These are phyloP conservation scores for Daldinia sp. DNA, from an alignment of 2,329 filamentous ascomycete genomes.

Conservation along the genomic window DNA sequence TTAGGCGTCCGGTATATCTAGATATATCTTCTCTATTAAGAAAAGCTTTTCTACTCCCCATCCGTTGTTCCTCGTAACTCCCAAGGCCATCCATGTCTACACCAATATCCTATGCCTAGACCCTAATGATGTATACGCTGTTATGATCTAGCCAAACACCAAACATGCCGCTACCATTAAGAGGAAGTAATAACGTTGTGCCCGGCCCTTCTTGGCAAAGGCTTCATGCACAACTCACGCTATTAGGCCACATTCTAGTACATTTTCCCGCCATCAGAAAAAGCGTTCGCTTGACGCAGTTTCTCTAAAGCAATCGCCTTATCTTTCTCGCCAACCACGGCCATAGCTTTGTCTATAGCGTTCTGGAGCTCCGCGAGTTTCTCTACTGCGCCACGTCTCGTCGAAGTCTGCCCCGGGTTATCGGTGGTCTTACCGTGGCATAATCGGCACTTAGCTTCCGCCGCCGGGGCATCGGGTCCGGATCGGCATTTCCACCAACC, in stretches of 20 bases:
- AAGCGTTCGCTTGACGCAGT: neutral
- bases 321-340: slow-evolving; percentile 23
- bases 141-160: neutral
- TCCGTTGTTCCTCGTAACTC: neutral
- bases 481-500: slow-evolving; percentile 48
- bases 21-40: too few relatives aligned
- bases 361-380: slow-evolving; percentile 3
- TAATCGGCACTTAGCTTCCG: slow-evolving; percentile 22
- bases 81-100: neutral
- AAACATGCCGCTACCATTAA: neutral
- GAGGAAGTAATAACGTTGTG: neutral
- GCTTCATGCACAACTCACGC: neutral
- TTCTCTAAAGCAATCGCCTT: slow-evolving; percentile 27
- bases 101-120: neutral
- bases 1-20: too few relatives aligned
- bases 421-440: slow-evolving; percentile 18
- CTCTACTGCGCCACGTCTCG: slow-evolving; percentile 1
- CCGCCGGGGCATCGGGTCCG: slow-evolving; percentile 25
- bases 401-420: neutral
- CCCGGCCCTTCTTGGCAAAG: neutral
- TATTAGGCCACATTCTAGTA: neutral
- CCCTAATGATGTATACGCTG: neutral
- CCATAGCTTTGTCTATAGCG: neutral
- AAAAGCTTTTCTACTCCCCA: too few relatives aligned
- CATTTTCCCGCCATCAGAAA: neutral